Conservation (phyloP, 306 rosid genomes). For the Dryas octopetala region DNA sequence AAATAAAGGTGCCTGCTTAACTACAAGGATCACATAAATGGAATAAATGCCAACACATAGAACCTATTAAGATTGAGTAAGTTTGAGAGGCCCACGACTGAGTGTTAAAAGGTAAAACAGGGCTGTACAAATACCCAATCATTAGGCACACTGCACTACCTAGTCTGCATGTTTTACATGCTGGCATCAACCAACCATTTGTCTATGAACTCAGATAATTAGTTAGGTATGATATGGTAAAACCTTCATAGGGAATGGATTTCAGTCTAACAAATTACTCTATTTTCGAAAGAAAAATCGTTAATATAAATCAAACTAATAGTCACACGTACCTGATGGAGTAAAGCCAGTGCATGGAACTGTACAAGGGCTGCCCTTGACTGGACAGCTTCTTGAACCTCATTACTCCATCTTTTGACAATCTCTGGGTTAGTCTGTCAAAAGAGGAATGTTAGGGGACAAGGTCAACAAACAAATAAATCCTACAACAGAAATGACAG, state of each 20-base stretch:
- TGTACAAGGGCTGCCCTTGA: conserved; percentile 99
- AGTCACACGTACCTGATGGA: conserved; percentile 76
- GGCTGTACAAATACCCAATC: background rate
- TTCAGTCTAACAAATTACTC: conserved; percentile 11
- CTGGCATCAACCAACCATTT: background rate
- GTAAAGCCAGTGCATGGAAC: conserved; percentile 90
- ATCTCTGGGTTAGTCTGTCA: conserved; percentile 92
- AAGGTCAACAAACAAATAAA: background rate
- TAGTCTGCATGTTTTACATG: background rate
- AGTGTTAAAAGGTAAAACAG: background rate
- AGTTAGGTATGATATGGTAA: background rate
- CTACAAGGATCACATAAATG: background rate
- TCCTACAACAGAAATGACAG: background rate
- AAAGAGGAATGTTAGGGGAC: conserved; percentile 17
- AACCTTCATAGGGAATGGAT: background rate
- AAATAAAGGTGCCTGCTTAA: background rate
- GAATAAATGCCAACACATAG: background rate
- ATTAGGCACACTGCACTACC: background rate
- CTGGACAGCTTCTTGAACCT: conserved; percentile 99
- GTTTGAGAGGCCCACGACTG: background rate
- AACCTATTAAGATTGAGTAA: background rate
- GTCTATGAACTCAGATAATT: background rate
- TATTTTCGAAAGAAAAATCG: background rate
- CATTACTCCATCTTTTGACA: conserved; percentile 99
- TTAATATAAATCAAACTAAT: conserved; percentile 23